Evolutionary conservation across 345 rosid species (phyloP), one percentile per base, ranked within the genome.

Genomic region (Carallia brachiata): DNA sequence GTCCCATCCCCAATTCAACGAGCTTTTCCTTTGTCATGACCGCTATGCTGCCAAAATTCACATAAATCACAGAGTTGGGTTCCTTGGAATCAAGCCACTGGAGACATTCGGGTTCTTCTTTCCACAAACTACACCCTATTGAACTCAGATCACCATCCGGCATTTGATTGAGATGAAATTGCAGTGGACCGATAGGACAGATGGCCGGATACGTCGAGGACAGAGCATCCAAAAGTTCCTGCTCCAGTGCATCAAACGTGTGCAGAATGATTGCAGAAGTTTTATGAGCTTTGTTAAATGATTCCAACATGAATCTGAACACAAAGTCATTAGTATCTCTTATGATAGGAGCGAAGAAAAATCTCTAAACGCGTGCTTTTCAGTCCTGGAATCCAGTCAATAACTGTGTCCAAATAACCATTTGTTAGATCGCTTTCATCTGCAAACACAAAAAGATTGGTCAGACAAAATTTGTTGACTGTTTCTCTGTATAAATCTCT

Each of bases 381-480:
- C 71, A 86, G 73, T 2, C 78, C 79, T 0, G 86, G 90, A 31
- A 84, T 79, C 88, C 87, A 79, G 15, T 82, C 83, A 0, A 84
- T 55, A 48, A 56, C 70, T 1, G 73, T 79, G 36, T 85, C 80
- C 52, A 85, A 52, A 56, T 68, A 65, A 4, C 84, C 83, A 47
- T 79, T 68, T 9, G 52, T 72, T 7, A 77, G 19, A 17, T 52
- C 53, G 34, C 64, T 73, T 56, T 68, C 78, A 54, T 82, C 86
- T 86, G 79, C 64, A 55, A 55, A 55, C 7, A 55, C 30, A 55
- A 3, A 23, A 55, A 55, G 4, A 55, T 7, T 23, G 7, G 32
- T 55, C 30, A 8, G 31, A 55, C 15, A 19, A 23, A 55, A 55
- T 19, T 44, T 44, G 17, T 44, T 12, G 50, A 52, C 5, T 17